phyloP scores from a whole-genome alignment of 1,139 yeast genomes.

The Scheffersomyces cryptocercus region DNA sequence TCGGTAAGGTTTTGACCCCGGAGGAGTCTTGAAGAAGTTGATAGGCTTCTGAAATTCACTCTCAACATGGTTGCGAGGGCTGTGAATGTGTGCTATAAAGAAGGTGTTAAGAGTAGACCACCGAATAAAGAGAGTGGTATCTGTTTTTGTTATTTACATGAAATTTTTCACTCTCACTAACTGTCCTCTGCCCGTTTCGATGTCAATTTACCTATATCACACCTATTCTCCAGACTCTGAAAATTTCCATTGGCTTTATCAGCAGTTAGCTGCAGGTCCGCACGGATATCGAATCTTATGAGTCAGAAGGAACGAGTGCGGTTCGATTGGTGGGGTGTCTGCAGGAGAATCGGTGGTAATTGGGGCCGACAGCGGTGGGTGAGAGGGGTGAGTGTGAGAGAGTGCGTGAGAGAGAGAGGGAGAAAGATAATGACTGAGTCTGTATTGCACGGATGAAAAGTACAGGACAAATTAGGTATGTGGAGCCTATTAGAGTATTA shows the following conservation, averaged over 20 bases:
- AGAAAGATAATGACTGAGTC: too few species aligned
- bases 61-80: conserved; percentile 4
- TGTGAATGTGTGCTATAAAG: too few species aligned
- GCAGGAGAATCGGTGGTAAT: neutral
- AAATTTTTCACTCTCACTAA: too few species aligned
- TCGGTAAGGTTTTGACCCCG: conserved; percentile 85
- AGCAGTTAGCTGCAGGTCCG: too few species aligned
- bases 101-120: too few species aligned
- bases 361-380: neutral
- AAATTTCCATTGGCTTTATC: neutral
- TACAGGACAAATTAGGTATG: too few species aligned
- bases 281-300: conserved; percentile 11
- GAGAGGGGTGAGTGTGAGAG: neutral
- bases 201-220: neutral
- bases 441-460: too few species aligned
- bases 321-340: neutral
- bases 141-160: too few species aligned
- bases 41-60: neutral
- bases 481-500: too few species aligned
- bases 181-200: too few species aligned
- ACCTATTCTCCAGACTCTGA: neutral
- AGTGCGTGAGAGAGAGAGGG: too few species aligned
- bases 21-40: conserved; percentile 8
- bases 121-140: too few species aligned
- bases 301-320: conserved; percentile 25